Base-by-base conservation (phyloP, 169 alveolate genomes). In the Cryptosporidium ryanae region DNA sequence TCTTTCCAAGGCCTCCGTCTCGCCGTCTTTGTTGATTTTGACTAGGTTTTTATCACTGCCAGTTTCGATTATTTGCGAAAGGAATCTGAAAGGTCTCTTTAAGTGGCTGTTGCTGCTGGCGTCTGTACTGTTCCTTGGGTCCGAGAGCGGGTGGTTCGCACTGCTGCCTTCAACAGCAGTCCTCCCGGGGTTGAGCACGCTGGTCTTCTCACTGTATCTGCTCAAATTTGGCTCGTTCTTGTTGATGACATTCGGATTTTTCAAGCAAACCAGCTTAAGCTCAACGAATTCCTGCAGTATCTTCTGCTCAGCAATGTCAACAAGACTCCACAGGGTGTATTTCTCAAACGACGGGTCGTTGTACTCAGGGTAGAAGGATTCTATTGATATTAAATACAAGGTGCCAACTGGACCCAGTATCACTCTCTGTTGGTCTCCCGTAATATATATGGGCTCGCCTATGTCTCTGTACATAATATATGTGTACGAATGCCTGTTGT, bases 351-450 rank as follows among this genome's bases (percentile, higher is more conserved):
- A 44, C 12, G 83, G 83, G 18, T 68, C 83, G 17, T 61, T 61
- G 38, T 50, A 52, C 23, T 68, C 83, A 13, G 83, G 83, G 13
- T 68, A 68, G 23, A 68, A 68, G 1, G 83, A 44, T 15, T 68
- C 83, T 15, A 68, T 68, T 5, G 83, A 68, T 18, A 68, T 68
- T 17, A 68, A n/a, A 54, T 68, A 68, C 13, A 68, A 61, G 12
- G 83, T 68, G 12, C 83, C 83, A 29, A 68, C 83, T 15, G 83
- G 83, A 29, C 83, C 83, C 29, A 68, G 31, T n/a, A 68, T 68
- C 17, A 68, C 27, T 61, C 66, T 68, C 29, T 68, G 83, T 7
- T 68, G 83, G n/a, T 68, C 83, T 2, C 83, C 83, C 3, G 83
- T 68, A 7, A 68, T 68, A 55, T 32, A 68, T 27, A 68, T 68